Conservation (phyloP, 805 yeast genomes). For the Wickerhamomyces sydowiorum region DNA sequence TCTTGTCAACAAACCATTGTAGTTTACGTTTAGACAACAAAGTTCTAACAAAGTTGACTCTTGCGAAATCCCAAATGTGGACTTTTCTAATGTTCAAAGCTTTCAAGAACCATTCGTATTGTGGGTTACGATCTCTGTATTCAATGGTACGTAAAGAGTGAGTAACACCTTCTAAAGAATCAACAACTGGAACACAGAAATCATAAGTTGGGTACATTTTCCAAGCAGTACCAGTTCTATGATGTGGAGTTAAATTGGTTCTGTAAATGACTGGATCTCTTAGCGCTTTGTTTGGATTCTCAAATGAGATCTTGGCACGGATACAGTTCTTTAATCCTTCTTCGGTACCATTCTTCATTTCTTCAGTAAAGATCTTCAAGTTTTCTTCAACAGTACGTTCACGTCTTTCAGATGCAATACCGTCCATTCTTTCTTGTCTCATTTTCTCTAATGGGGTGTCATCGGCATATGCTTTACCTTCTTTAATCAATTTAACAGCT, state of each 20-base stretch:
- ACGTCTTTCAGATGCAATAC: constrained; percentile 88
- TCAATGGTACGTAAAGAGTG: constrained; percentile 97
- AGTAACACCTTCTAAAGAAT: constrained; percentile 93
- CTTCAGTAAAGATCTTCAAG: constrained; percentile 76
- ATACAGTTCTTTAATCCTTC: constrained; percentile 88
- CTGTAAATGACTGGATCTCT: constrained; percentile 98
- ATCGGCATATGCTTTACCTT: constrained; percentile 96
- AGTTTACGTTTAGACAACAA: constrained; percentile 93
- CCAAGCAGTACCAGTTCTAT: constrained; percentile 91
- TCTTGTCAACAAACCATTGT: constrained; percentile 97
- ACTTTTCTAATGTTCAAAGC: constrained; percentile 84
- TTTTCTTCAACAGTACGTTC: constrained; percentile 92
- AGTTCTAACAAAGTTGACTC: constrained; percentile 96
- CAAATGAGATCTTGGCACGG: constrained; percentile 94
- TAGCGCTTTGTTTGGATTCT: constrained; percentile 86
- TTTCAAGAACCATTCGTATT: constrained; percentile 92
- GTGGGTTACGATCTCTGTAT: constrained; percentile 98
- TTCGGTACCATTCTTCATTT: constrained; percentile 92
- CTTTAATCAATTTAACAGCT: constrained; percentile 83
- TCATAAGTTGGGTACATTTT: constrained; percentile 98
- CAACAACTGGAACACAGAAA: constrained; percentile 97
- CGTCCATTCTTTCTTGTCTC: constrained; percentile 99
- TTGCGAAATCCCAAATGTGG: constrained; percentile 95
- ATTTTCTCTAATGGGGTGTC: constrained; percentile 90
- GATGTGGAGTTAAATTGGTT: constrained; percentile 96